A percentile compares a stretch with the other conserved stretches of the same genome.
Evolutionary conservation across 225 moss, liverwort and hornwort genomes (phyloP).

Genomic region (Physcomitrellopsis africana): DNA sequence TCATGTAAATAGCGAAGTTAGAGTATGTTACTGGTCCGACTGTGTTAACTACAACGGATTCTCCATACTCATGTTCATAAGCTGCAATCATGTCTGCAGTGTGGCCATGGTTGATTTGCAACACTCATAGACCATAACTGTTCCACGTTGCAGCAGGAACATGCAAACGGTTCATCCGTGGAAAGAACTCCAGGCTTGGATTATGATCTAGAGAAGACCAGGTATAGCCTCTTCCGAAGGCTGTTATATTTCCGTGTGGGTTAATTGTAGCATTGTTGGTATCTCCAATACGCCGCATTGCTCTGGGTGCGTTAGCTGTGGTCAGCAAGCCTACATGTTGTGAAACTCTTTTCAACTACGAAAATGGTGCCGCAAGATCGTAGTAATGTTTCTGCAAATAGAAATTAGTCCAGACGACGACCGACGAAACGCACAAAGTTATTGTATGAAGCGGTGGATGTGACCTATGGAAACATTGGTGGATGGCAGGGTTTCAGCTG

Average conservation of each 20-base stretch:
- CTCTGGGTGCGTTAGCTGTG: constrained; percentile 31
- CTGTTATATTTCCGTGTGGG: background rate
- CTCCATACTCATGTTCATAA: background rate
- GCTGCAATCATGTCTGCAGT: constrained; percentile 26
- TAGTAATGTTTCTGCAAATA: constrained; percentile 11
- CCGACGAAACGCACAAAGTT: background rate
- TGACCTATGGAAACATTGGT: constrained; percentile 28
- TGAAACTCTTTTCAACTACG: constrained; percentile 22
- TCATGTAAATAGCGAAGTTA: constrained; percentile 47
- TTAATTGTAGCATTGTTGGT: constrained; percentile 26
- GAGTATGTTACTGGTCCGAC: constrained; percentile 34
- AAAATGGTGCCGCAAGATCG: constrained; percentile 21
- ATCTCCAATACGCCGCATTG: constrained; percentile 8
- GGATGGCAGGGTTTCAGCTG: constrained; percentile 49
- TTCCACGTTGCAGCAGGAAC: constrained; percentile 47
- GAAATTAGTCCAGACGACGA: background rate
- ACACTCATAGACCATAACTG: constrained; percentile 32
- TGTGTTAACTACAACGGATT: constrained; percentile 33
- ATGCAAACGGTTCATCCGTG: constrained; percentile 35
- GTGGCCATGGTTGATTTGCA: constrained; percentile 30
- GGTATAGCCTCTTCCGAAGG: constrained; percentile 25
- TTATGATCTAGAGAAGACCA: constrained; percentile 45
- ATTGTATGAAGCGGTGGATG: constrained; percentile 8
- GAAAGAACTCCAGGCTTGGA: constrained; percentile 42
- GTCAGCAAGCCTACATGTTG: constrained; percentile 31